phyloP scores from a whole-genome alignment of 2,329 filamentous ascomycete species.

The Cladophialophora carrionii region DNA sequence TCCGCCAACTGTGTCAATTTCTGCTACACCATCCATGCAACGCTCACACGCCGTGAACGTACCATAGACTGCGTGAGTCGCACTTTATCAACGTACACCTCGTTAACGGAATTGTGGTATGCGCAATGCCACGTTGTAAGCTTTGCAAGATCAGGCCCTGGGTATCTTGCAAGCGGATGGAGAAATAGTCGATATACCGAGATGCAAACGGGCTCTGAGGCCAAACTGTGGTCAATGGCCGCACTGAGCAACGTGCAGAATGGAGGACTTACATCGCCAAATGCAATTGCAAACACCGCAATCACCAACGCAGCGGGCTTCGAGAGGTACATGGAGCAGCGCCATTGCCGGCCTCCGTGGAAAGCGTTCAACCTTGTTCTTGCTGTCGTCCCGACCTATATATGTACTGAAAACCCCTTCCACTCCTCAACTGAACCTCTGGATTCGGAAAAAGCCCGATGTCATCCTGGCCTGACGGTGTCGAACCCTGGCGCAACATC shows the following conservation, averaged over 20 bases:
- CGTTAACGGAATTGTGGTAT: conserved; percentile 12
- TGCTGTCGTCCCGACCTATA: neutral
- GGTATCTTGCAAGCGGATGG: conserved; percentile 12
- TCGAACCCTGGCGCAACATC: neutral
- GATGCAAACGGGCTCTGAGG: conserved; percentile 2
- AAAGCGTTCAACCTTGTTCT: neutral
- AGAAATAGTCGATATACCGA: conserved; percentile 6
- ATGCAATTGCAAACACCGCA: neutral
- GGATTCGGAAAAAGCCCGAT: neutral
- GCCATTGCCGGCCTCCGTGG: neutral
- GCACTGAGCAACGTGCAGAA: neutral
- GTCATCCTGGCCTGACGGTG: neutral
- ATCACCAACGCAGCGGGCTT: neutral
- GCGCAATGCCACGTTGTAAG: conserved; percentile 15
- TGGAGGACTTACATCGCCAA: neutral
- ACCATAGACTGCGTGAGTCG: conserved; percentile 9
- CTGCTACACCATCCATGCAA: neutral
- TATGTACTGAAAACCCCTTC: neutral
- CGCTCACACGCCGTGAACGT: neutral
- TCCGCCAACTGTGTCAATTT: neutral
- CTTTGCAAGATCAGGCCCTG: conserved; percentile 9
- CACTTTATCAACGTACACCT: conserved; percentile 8
- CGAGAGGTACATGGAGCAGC: neutral
- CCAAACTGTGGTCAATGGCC: neutral
- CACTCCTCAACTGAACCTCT: neutral